Evolutionary conservation across 1,284 basidiomycete species (phyloP).

Genomic region (Termitomyces sp.): DNA sequence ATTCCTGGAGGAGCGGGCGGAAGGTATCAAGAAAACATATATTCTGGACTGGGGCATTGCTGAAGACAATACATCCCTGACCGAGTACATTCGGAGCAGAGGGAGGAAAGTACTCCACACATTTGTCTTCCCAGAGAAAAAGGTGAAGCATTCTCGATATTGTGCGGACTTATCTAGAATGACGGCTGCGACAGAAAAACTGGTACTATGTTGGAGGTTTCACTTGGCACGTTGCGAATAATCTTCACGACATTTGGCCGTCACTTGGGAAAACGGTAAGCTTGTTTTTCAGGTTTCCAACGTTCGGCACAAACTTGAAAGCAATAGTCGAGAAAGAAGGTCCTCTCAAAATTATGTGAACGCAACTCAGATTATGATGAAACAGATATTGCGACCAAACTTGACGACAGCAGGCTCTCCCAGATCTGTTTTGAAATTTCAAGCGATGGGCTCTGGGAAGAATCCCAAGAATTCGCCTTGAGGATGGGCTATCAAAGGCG

Average conservation of each 20-base stretch:
- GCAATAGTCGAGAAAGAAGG: conserved; percentile 28
- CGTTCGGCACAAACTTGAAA: not conserved
- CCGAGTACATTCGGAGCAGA: conserved; percentile 28
- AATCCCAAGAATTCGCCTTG: conserved; percentile 22
- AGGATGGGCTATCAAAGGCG: conserved; percentile 17
- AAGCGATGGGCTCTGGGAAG: conserved; percentile 22
- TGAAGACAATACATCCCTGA: conserved; percentile 27
- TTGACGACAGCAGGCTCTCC: conserved; percentile 31
- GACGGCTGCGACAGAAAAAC: conserved; percentile 24
- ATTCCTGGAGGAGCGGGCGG: conserved; percentile 38
- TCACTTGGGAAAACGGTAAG: conserved; percentile 31
- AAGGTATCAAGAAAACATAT: conserved; percentile 26
- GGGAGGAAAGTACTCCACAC: conserved; percentile 33
- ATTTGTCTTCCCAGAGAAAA: conserved; percentile 39
- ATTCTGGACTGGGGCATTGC: conserved; percentile 48
- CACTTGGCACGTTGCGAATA: conserved; percentile 29
- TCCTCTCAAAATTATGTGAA: conserved; percentile 29
- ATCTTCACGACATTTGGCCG: conserved; percentile 30
- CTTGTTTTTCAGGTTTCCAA: not conserved
- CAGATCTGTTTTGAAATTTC: conserved; percentile 38
- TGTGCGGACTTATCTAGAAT: conserved; percentile 1
- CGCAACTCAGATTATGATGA: conserved; percentile 25
- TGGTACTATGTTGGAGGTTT: conserved; percentile 46
- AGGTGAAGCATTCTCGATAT: conserved; percentile 27
- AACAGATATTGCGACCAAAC: conserved; percentile 25